Evolutionary conservation across 495 filamentous ascomycete genomes (phyloP).

Genomic region (Podospora pseudoanserina): DNA sequence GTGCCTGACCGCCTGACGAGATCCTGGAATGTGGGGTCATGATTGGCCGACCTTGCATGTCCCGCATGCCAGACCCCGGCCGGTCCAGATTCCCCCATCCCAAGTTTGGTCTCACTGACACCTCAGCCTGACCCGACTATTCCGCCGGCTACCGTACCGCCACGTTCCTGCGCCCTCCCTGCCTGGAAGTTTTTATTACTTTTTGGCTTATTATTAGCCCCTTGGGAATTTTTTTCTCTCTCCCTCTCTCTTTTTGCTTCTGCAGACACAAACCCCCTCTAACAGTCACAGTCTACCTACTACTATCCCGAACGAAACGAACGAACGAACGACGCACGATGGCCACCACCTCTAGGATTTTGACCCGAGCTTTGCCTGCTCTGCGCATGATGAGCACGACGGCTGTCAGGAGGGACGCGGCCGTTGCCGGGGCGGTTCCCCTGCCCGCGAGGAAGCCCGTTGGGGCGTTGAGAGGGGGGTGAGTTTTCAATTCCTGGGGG

Average conservation of each 20-base stretch:
- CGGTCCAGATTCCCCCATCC: neutral
- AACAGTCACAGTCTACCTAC: neutral
- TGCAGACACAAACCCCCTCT: neutral
- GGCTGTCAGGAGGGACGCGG: slow-evolving; percentile 39
- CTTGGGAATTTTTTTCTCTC: slow-evolving; percentile 1
- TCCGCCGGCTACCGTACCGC: neutral
- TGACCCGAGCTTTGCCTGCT: slow-evolving; percentile 28
- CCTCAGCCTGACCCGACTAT: slow-evolving; percentile 1
- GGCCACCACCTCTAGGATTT: slow-evolving; percentile 41
- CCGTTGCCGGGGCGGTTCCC: slow-evolving; percentile 30
- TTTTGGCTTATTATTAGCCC: neutral
- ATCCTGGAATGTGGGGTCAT: slow-evolving; percentile 3
- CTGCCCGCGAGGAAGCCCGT: slow-evolving; percentile 75
- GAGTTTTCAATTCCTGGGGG: slow-evolving; percentile 34
- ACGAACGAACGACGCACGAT: slow-evolving; percentile 26
- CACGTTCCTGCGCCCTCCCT: neutral
- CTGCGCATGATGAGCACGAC: slow-evolving; percentile 46
- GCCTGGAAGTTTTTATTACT: neutral
- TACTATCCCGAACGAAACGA: neutral
- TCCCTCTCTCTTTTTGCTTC: neutral
- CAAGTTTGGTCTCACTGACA: neutral
- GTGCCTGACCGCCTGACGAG: slow-evolving; percentile 17
- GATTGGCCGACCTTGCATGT: slow-evolving; percentile 19
- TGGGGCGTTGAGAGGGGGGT: slow-evolving; percentile 92
- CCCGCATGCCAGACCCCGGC: slow-evolving; percentile 10